Percentiles rank a stretch among this genome's conserved stretches.
Evolutionary conservation across 116 monocot species (phyloP).

Genomic region (Zostera marina): DNA sequence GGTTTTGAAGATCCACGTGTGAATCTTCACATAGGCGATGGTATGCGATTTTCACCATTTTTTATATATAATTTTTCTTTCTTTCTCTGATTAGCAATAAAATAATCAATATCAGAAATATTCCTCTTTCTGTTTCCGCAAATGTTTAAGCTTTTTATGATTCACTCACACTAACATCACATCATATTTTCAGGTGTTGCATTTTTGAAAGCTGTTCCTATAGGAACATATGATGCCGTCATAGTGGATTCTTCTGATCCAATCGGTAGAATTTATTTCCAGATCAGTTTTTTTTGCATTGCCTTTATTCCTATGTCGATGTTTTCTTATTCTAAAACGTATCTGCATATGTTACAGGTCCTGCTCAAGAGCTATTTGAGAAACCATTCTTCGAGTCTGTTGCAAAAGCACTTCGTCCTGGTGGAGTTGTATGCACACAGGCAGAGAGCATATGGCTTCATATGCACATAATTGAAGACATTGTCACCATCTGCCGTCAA

Average conservation of each 20-base stretch:
- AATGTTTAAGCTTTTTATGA: too few relatives aligned
- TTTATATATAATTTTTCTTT: too few relatives aligned
- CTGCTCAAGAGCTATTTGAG: constrained; percentile 67
- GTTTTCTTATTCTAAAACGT: not conserved
- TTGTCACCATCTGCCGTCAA: constrained; percentile 45
- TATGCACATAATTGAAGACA: constrained; percentile 79
- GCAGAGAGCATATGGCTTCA: constrained; percentile 83
- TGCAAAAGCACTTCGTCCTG: constrained; percentile 53
- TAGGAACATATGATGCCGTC: constrained; percentile 59
- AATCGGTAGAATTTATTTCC: constrained; percentile 21
- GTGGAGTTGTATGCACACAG: constrained; percentile 64
- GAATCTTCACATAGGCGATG: constrained; percentile 58
- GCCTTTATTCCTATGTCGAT: not conserved
- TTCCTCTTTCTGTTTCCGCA: too few relatives aligned
- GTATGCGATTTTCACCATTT: constrained; percentile 10
- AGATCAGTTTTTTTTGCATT: not conserved
- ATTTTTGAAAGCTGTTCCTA: constrained; percentile 40
- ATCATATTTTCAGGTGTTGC: constrained; percentile 32
- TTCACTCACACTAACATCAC: too few relatives aligned
- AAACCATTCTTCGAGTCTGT: constrained; percentile 71
- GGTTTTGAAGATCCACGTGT: constrained; percentile 70
- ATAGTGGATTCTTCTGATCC: constrained; percentile 77
- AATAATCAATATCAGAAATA: too few relatives aligned
- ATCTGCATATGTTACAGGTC: constrained; percentile 18
- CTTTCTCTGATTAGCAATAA: too few relatives aligned